Evolutionary conservation across 2,329 filamentous ascomycete genomes (phyloP), one percentile per base, ranked within the genome.

Genomic region (Exophiala bonariae): DNA sequence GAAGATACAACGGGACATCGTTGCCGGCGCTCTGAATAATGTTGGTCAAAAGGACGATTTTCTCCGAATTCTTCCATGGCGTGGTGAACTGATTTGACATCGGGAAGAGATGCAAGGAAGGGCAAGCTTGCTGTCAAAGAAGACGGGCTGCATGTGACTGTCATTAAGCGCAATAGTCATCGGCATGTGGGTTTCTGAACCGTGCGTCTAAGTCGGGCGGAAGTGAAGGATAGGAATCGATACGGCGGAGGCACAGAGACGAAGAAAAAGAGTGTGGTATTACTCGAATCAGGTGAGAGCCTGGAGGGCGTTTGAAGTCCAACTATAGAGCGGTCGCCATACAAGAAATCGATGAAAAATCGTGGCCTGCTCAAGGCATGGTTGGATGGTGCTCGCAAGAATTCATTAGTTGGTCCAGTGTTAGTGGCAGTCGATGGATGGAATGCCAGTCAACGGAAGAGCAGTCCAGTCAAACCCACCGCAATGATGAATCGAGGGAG

Each of bases 11-110:
- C 17, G 53, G 55, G n/a, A 58, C 45, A 44, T 59, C 57, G 20
- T 44, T 44, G 23, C 47, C 50, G 16, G 49, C 40, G 20, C 49
- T 44, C 37, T 59, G 55, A 31, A 59, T 49, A 23, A 59, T 52
- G 36, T 53, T 58, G 49, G 55, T 51, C 45, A 59, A 55, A 34
- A 59, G 44, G 26, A 48, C 43, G 46, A 59, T 50, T 49, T 59
- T 54, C 52, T 57, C 54, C 44, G 46, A 42, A 40, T 32, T 16
- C 46, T 48, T 50, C 54, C 54, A 57, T 45, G 40, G 41, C 34
- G 45, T 32, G 13, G 37, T 35, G 44, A 54, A 46, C 54, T 52
- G 30, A 49, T 54, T 54, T 47, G 54, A 57, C 54, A 57, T 57
- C 26, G 52, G 45, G 41, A 50, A 42, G 41, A 26, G 45, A 35